Conservation (phyloP, 306 rosid species). For the Pterocarpus santalinus region DNA sequence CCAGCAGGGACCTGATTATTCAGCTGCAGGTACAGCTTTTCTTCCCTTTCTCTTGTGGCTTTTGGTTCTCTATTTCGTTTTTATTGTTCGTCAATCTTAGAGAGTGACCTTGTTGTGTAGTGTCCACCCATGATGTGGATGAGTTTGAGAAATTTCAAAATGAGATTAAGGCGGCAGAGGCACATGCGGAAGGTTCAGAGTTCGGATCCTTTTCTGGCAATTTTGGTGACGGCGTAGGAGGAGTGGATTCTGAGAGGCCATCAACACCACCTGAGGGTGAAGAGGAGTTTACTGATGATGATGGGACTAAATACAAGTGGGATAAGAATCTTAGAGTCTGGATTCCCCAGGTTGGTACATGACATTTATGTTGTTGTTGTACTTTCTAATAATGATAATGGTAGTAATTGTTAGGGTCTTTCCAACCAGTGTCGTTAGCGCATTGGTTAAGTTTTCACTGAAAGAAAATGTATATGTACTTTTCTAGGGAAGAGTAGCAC, state of each 20-base stretch:
- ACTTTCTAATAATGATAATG: not conserved
- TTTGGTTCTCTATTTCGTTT: not conserved
- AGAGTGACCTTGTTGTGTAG: slow-evolving; percentile 52
- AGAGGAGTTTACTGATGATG: slow-evolving; percentile 95
- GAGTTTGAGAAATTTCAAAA: slow-evolving; percentile 86
- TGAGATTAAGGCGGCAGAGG: slow-evolving; percentile 77
- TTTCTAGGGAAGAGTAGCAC: not conserved
- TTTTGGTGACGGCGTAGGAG: slow-evolving; percentile 40
- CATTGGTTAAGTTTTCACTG: not conserved
- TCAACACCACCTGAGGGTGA: slow-evolving; percentile 93
- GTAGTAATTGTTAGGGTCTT: no score
- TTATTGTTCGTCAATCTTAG: slow-evolving; percentile 41
- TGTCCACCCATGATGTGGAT: slow-evolving; percentile 56
- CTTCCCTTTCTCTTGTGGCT: not conserved
- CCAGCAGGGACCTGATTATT: slow-evolving; percentile 46
- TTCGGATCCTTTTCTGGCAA: slow-evolving; percentile 43
- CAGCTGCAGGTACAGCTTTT: slow-evolving; percentile 58
- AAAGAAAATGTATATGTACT: not conserved
- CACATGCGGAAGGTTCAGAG: slow-evolving; percentile 52
- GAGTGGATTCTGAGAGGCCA: slow-evolving; percentile 75
- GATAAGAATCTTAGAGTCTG: slow-evolving; percentile 77
- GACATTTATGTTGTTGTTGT: slow-evolving; percentile 22
- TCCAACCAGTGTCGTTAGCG: no score
- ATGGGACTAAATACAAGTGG: slow-evolving; percentile 94
- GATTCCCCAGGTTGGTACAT: slow-evolving; percentile 87